phyloP scores from a whole-genome alignment of 2,329 filamentous ascomycete species.

The Dactylellina parvicollis region DNA sequence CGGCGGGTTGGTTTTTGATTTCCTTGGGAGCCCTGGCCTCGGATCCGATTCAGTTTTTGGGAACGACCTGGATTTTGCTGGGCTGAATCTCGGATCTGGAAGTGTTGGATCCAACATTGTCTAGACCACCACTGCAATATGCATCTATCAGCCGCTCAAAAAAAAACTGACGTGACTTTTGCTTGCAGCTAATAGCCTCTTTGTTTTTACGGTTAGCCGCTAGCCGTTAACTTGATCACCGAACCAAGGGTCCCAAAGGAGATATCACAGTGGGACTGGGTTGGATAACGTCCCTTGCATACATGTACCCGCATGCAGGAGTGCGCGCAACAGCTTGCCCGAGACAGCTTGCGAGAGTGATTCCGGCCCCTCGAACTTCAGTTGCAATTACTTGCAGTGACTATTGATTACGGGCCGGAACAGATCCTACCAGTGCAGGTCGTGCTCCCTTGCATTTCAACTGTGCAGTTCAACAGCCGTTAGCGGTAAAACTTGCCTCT shows the following conservation, averaged over 20 bases:
- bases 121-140: neutral
- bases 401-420: neutral
- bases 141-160: neutral
- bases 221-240: slow-evolving; percentile 1
- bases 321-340: neutral
- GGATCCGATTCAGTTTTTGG: too few species aligned
- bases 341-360: neutral
- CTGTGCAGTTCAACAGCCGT: too few species aligned
- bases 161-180: slow-evolving; percentile 7
- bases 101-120: slow-evolving; percentile 19
- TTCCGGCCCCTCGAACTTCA: neutral
- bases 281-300: slow-evolving; percentile 5
- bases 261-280: neutral
- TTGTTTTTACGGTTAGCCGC: neutral
- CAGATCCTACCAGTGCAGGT: too few species aligned
- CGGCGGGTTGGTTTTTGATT: neutral
- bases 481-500: too few species aligned
- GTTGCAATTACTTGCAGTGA: too few species aligned
- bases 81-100: neutral
- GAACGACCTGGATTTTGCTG: neutral
- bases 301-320: slow-evolving; percentile 6
- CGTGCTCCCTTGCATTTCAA: too few species aligned
- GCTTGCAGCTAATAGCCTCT: neutral
- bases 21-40: too few species aligned
- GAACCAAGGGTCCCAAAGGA: neutral